These are phyloP conservation scores for Yamadazyma aaseri DNA, from an alignment of 1,139 yeast species.

Conservation along the genomic window DNA sequence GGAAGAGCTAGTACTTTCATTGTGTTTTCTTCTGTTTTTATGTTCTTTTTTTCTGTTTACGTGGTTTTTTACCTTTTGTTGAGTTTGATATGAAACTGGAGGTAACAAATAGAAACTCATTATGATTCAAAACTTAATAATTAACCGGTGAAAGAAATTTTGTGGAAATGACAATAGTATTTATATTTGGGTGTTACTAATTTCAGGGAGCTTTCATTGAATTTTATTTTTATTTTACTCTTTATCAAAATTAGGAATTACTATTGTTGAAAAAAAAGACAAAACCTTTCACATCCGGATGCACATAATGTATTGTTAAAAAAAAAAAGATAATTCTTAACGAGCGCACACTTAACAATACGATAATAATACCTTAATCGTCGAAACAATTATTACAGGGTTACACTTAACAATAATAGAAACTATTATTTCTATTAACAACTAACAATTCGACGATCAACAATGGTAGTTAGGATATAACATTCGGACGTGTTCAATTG, in stretches of 20 bases:
- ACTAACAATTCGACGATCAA: no score
- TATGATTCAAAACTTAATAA: no score
- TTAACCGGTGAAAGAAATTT: no score
- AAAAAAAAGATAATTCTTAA: not conserved
- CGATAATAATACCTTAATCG: no score
- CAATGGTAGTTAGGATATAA: no score
- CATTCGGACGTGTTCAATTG: no score
- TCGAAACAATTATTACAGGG: no score
- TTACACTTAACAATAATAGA: no score
- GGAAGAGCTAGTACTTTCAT: slow-evolving; percentile 5
- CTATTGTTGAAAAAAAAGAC: not conserved
- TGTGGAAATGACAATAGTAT: not conserved
- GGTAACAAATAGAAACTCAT: slow-evolving; percentile 36
- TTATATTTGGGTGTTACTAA: no score
- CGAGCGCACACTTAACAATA: not conserved
- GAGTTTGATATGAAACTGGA: slow-evolving; percentile 32
- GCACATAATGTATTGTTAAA: not conserved
- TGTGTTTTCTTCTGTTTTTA: slow-evolving; percentile 2
- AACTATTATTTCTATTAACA: no score
- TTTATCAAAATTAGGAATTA: not conserved
- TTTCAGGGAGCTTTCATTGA: not conserved
- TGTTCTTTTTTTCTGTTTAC: slow-evolving; percentile 16
- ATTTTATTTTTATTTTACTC: not conserved
- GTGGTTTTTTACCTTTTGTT: slow-evolving; percentile 27
- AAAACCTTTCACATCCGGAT: not conserved